These are phyloP conservation scores for Areca catechu DNA, from an alignment of 176 grass and related monocot genomes.

Conservation along the genomic window DNA sequence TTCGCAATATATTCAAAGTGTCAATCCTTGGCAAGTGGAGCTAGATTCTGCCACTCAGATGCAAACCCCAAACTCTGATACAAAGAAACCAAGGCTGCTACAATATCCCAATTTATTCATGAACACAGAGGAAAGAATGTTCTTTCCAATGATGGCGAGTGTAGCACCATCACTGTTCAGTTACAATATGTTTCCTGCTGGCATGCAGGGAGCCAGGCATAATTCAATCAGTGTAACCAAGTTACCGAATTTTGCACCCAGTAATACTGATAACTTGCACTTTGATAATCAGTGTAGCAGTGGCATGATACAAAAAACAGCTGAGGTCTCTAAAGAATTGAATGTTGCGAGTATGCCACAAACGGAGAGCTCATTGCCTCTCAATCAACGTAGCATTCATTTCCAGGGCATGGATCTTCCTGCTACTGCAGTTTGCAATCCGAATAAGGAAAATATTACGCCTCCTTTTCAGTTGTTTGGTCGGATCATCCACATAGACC, in stretches of 20 bases:
- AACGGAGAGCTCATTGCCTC: neutral
- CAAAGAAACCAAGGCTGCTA: constrained; percentile 17
- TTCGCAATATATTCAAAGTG: neutral
- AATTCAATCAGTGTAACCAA: neutral
- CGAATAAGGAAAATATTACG: neutral
- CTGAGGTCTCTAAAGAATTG: neutral
- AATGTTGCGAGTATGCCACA: neutral
- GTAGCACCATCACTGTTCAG: neutral
- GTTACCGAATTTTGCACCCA: constrained; percentile 1
- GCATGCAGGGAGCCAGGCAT: constrained; percentile 82
- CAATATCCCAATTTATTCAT: neutral
- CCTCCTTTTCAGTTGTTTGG: constrained; percentile 7
- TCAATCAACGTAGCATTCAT: neutral
- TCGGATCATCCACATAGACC: neutral
- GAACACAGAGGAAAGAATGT: neutral
- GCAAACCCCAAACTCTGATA: constrained; percentile 1
- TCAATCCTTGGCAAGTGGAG: constrained; percentile 53
- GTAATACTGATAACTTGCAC: neutral
- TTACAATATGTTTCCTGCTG: constrained; percentile 19
- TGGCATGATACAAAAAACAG: neutral
- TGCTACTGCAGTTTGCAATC: neutral
- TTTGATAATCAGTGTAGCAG: neutral
- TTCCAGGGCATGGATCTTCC: neutral
- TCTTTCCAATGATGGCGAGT: constrained; percentile 2
- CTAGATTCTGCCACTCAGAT: constrained; percentile 1